These are phyloP conservation scores for Fragaria nilgerrensis DNA, from an alignment of 306 rosid species.

Conservation along the genomic window DNA sequence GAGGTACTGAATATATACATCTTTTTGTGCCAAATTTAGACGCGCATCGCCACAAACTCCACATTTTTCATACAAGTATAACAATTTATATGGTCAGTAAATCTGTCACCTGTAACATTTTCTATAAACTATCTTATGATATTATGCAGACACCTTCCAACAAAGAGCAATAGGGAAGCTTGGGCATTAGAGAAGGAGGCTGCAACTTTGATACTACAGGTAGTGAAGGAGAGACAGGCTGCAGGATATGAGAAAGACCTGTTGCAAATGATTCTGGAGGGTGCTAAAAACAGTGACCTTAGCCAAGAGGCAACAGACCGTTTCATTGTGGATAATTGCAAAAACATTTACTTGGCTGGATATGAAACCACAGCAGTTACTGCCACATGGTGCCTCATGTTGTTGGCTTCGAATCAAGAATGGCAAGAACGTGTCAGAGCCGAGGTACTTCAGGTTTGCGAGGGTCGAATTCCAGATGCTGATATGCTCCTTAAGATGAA, in stretches of 20 bases:
- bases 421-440: slow-evolving; percentile 47
- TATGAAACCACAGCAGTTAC: slow-evolving; percentile 46
- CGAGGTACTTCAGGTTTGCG: background rate
- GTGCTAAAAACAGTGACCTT: slow-evolving; percentile 31
- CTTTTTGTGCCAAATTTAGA: background rate
- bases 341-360: slow-evolving; percentile 42
- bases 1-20: background rate
- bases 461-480: slow-evolving; percentile 1
- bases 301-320: slow-evolving; percentile 23
- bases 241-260: slow-evolving; percentile 24
- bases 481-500: slow-evolving; percentile 3
- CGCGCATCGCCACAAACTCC: background rate
- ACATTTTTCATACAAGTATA: background rate
- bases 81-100: background rate
- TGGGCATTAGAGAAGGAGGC: slow-evolving; percentile 49
- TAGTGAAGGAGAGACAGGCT: slow-evolving; percentile 12
- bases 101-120: background rate
- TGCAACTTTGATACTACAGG: slow-evolving; percentile 28
- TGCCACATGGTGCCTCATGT: slow-evolving; percentile 45
- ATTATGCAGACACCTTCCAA: slow-evolving; percentile 38
- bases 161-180: slow-evolving; percentile 44
- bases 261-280: slow-evolving; percentile 38
- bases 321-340: slow-evolving; percentile 40
- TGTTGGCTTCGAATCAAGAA: slow-evolving; percentile 42
- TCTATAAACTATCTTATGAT: background rate